Base-by-base conservation (phyloP, 306 rosid species). In the Corylus avellana region DNA sequence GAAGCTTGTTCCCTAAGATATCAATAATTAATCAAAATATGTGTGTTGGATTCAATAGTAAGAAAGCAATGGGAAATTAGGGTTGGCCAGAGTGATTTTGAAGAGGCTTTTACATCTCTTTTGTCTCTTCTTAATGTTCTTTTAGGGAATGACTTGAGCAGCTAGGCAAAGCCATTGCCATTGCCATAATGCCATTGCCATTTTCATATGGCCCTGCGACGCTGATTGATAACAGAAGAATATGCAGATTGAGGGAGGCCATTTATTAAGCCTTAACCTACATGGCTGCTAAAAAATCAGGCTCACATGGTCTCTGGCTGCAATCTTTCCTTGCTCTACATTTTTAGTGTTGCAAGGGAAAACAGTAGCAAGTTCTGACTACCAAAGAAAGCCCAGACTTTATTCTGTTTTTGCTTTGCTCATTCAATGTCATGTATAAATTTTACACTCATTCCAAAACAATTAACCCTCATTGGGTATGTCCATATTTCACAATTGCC, bases 261-360 rank as follows among this genome's bases (percentile, higher is more conserved):
- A 89, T 84, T 86, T 87, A 89, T 84, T 78, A 85, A 80, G 68
- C 37, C 50, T 78, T 82, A 81, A 64, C 79, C 87, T 42, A 75
- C 67, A 69, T 79, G 47, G 70, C 84, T 70, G 76, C 81, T 76
- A 66, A 49, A 77, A 76, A 72, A 62, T 70, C 84, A 76, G 83
- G 50, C 83, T 76, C 89, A 76, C 92, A 86, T 84, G 90, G 78
- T 49, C 49, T 74, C 82, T 80, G 73, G 76, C 82, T 80, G 73
- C 78, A 63, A 32, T 58, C 47, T 53, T 47, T 74, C 78, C 75
- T 79, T 80, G 83, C 81, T 72, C 82, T 73, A 72, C 58, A 84
- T 44, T 84, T 86, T 86, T 80, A 80, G 86, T 87, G 77, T 49
- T 49, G 70, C 22, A 47, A 61, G 89, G 84, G 7, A 83, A 85